Evolutionary conservation across 2,329 filamentous ascomycete species (phyloP), one percentile per base, ranked within the genome.

Genomic region (Verticillium dahliae): DNA sequence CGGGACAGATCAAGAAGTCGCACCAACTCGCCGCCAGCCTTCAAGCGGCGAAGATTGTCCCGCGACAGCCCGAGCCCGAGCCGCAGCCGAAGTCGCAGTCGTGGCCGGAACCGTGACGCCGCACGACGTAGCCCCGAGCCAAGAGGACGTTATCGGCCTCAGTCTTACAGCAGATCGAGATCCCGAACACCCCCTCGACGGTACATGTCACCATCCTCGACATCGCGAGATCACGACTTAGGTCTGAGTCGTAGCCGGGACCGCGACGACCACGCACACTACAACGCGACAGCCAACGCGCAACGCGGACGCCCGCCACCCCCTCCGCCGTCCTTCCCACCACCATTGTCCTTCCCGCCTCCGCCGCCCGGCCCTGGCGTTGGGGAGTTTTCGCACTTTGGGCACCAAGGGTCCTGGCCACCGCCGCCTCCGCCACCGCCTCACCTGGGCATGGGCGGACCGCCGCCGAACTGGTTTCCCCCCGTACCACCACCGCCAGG

Each of bases 41-140:
- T 74, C 59, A 80, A 80, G 64, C 71, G 76, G 54, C 72, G 72
- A 22, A 73, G 78, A 2, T 63, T 76, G n/a, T 76, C 76, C 18
- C 62, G 57, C 13, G 61, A 65, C 11, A 31, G 6, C 13, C 77
- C 76, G 3, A 72, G 69, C 55, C 67, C 65, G 2, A 70, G 67
- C 41, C 65, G 66, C 1, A 72, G 66, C 54, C 67, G 70, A 33
- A 76, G 73, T 61, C 68, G 68, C 27, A 76, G 72, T 58, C 67
- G 65, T 55, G 67, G 64, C 35, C 62, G 62, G 7, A 67, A 65
- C 7, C 66, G 64, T 2, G 45, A 18, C 22, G 3, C 45, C 9
- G 45, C 45, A 52, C n/a, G 45, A 18, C 45, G 45, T 4, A 52
- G 45, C 18, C 45, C 45, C 10, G 45, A 52, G 45, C 45, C 18